Conservation (phyloP, 768 basidiomycete species). For the Punctularia strigosozonata region DNA sequence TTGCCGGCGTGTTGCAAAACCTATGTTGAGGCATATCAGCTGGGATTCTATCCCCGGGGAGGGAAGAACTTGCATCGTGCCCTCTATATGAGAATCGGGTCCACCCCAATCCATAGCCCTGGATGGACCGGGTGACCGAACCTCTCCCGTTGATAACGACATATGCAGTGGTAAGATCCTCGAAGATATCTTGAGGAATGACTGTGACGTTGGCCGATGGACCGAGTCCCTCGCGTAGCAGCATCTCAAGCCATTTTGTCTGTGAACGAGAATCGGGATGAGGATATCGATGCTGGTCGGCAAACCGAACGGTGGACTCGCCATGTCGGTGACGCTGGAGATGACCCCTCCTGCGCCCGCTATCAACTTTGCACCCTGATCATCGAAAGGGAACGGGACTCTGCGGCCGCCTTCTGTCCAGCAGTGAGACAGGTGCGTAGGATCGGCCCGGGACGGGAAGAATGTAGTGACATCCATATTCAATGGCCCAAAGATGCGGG, state of each 20-base stretch:
- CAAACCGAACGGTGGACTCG: conserved; percentile 8
- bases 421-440: conserved; percentile 21
- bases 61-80: conserved; percentile 21
- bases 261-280: too few relatives aligned
- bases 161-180: conserved; percentile 20
- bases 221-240: conserved; percentile 23
- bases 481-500: conserved; percentile 28
- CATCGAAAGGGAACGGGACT: conserved; percentile 20
- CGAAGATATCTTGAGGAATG: conserved; percentile 19
- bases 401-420: conserved; percentile 22
- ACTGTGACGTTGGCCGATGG: conserved; percentile 18
- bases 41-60: neutral
- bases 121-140: conserved; percentile 13
- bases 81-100: conserved; percentile 24
- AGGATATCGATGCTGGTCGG: neutral
- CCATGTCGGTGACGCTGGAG: conserved; percentile 30
- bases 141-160: conserved; percentile 12
- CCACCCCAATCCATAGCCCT: conserved; percentile 34
- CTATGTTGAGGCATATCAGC: conserved; percentile 11
- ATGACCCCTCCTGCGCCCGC: conserved; percentile 34
- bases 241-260: too few relatives aligned
- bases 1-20: conserved; percentile 22
- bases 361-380: conserved; percentile 12
- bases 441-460: conserved; percentile 19
- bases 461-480: conserved; percentile 30